Percentiles rank a stretch among this genome's conserved stretches.
Conservation (phyloP, 2,329 filamentous ascomycete genomes). For the Aspergillus neotritici region DNA sequence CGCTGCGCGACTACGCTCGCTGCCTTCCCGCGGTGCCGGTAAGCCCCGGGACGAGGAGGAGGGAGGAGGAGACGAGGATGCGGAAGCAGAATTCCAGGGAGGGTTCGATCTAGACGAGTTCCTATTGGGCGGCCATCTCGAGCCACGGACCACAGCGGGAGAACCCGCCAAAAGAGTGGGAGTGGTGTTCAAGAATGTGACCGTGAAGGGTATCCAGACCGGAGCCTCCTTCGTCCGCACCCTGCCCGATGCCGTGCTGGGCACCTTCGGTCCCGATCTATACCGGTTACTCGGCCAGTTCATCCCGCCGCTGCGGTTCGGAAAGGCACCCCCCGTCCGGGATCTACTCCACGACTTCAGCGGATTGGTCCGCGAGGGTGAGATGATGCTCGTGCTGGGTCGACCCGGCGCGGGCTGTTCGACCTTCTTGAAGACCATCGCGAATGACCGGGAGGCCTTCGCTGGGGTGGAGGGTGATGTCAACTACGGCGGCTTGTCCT, state of each 20-base stretch:
- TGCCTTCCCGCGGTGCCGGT: conserved; percentile 16
- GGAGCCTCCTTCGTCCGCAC: conserved; percentile 65
- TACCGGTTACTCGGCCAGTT: conserved; percentile 58
- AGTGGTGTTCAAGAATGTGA: conserved; percentile 69
- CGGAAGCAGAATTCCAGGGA: conserved; percentile 10
- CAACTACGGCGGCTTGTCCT: conserved; percentile 65
- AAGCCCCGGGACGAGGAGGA: conserved; percentile 28
- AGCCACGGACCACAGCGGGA: conserved; percentile 60
- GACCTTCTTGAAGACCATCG: conserved; percentile 70
- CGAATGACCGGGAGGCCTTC: conserved; percentile 63
- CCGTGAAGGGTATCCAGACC: conserved; percentile 64
- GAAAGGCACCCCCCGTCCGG: conserved; percentile 46
- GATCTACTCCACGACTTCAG: conserved; percentile 62
- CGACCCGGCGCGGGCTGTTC: conserved; percentile 69
- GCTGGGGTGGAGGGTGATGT: conserved; percentile 64
- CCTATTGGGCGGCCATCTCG: conserved; percentile 68
- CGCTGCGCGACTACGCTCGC: conserved; percentile 22
- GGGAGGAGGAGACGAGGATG: conserved; percentile 11
- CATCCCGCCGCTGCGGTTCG: conserved; percentile 47
- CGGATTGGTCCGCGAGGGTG: conserved; percentile 60
- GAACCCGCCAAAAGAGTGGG: conserved; percentile 70
- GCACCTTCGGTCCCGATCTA: conserved; percentile 75
- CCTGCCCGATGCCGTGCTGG: conserved; percentile 66
- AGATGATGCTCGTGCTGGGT: conserved; percentile 69
- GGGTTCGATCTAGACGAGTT: conserved; percentile 66